These are phyloP conservation scores for Metschnikowia cubensis DNA, from an alignment of 805 yeast species.

Conservation along the genomic window DNA sequence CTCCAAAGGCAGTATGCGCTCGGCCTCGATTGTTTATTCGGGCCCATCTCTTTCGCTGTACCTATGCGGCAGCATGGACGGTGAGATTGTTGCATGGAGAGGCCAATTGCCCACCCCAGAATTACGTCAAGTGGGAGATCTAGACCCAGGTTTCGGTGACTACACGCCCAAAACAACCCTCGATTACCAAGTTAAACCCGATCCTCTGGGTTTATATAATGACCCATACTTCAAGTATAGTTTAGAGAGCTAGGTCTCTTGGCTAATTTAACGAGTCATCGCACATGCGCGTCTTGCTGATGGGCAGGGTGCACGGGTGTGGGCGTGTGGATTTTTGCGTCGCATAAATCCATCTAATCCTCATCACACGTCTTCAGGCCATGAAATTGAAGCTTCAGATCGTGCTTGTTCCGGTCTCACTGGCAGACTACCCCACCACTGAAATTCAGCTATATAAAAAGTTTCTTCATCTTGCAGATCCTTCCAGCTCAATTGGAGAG, in stretches of 20 bases:
- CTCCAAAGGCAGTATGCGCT: conserved; percentile 37
- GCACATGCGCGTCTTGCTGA: too few species aligned
- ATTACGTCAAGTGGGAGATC: background rate
- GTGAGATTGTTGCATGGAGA: conserved; percentile 58
- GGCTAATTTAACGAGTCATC: too few species aligned
- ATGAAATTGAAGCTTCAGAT: conserved; percentile 33
- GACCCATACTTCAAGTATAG: conserved; percentile 12
- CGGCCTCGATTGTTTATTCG: conserved; percentile 50
- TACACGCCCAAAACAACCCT: background rate
- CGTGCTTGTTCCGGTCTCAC: conserved; percentile 29
- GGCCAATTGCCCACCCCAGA: conserved; percentile 7
- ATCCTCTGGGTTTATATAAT: conserved; percentile 6
- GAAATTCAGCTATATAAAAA: conserved; percentile 31
- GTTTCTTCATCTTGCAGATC: conserved; percentile 61
- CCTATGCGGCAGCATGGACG: conserved; percentile 64
- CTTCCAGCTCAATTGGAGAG: conserved; percentile 41
- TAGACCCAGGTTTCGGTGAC: background rate
- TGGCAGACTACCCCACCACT: conserved; percentile 20
- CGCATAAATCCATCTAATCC: background rate
- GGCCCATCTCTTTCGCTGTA: conserved; percentile 44
- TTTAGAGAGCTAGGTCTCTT: background rate
- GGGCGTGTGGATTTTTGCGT: background rate
- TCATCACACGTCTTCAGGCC: background rate
- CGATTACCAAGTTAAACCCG: background rate
- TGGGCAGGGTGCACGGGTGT: background rate